Evolutionary conservation across 2,329 filamentous ascomycete genomes (phyloP), one percentile per base, ranked within the genome.

Genomic region (Cladorrhinum sp.): DNA sequence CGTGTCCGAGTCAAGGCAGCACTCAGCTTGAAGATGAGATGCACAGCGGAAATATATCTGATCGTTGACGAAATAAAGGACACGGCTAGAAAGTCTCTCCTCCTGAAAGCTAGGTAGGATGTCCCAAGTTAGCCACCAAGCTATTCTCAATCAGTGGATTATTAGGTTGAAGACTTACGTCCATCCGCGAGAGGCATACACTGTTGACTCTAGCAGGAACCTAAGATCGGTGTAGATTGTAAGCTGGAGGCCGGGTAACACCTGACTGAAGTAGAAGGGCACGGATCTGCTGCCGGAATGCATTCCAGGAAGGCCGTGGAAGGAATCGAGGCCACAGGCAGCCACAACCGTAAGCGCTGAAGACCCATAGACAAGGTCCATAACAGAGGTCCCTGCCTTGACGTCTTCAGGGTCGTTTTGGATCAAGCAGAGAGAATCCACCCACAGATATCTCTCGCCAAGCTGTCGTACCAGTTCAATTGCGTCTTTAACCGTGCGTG

Each of bases 381-480:
- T 61, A 12, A 52, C 56, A 14, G 18, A 21, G 18, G 36, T 46
- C 16, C 23, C 54, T 24, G 10, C 23, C 21, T 9, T 50, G 46
- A 20, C 18, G 18, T 48, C 54, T 10, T 23, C 55, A 20, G 30
- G 10, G 6, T 61, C 59, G n/a, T 61, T 23, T 10, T 61, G 59
- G 7, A 61, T 20, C 3, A 61, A 20, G 36, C 59, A 61, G 30
- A 61, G 55, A 10, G 59, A 53, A 24, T 61, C 59, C 3, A 61
- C 56, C 59, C 59, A 61, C 6, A 61, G 49, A 46, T 54, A 61
- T 36, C 33, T 36, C 12, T 10, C 12, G 3, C 33, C 33, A 3
- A 36, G 8, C 4, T 16, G 4, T 16, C 12, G 8, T 3, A 16
- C 12, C 9, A 36, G 12, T 16, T 3, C 3, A 16, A 16, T 16